Base-by-base conservation (phyloP, 169 alveolate species). In the Plasmodium sp. region DNA sequence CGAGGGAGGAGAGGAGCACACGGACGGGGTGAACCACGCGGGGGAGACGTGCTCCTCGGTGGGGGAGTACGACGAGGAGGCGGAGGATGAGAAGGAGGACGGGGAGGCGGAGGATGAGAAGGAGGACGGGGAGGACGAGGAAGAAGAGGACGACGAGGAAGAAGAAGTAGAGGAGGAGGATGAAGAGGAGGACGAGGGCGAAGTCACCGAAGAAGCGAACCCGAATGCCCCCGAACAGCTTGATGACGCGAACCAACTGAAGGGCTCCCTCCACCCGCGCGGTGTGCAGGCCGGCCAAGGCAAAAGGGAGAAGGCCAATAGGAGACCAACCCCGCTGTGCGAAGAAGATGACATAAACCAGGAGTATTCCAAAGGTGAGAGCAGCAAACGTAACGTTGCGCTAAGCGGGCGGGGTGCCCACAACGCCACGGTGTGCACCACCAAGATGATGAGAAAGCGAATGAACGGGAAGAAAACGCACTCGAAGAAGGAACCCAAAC, bases 391-490 rank as follows among this genome's bases (percentile, higher is more conserved):
- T 83, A 36, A 88, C 62, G 6, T 86, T 51, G 7, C 83, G 10
- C n/a, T 48, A 39, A 94, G 79, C 56, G 67, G 72, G 7, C 81
- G 90, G 39, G 34, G 56, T 34, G 36, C 4, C 9, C 54, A 92
- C 18, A 75, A 92, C 16, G 73, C 73, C n/a, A 80, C 56, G 9
- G 73, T 71, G 39, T 84, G 84, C 45, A 74, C 92, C 48, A 54
- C 82, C 18, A 67, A 33, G 56, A 54, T 22, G 80, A 51, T 39
- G 56, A 79, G 73, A 33, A 82, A 74, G 4, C 84, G 84, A 41
- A 4, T 84, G 72, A 73, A 48, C 74, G 83, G 80, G 72, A 91
- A 93, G 62, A 93, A 93, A 43, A 71, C 81, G 92, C 93, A 93
- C 36, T 5, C 31, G 27, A 95, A 90, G 27, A 90, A 90, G 62